phyloP scores from a whole-genome alignment of 164 flowering plant species.

The Saururus chinensis region DNA sequence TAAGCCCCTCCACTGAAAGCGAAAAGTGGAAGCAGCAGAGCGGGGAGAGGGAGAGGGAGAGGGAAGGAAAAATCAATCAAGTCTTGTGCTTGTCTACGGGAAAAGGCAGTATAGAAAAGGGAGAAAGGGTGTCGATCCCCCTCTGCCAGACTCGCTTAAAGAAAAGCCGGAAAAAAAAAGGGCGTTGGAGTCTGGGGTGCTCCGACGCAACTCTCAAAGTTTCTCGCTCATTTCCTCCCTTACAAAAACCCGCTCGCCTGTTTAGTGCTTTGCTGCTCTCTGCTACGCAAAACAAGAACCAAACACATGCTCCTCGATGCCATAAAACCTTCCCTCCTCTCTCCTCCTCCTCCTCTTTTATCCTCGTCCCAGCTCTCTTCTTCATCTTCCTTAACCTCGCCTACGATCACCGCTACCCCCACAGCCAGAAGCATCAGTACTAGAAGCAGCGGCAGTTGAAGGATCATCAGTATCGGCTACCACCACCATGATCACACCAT shows the following conservation, averaged over 20 bases:
- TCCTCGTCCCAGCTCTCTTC: conserved; percentile 1
- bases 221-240: neutral
- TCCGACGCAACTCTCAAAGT: conserved; percentile 1
- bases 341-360: neutral
- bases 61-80: too few relatives aligned
- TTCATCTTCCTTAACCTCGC: neutral
- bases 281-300: conserved; percentile 2
- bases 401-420: too few relatives aligned
- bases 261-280: neutral
- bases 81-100: too few relatives aligned
- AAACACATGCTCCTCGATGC: conserved; percentile 32
- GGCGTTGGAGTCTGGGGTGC: conserved; percentile 10
- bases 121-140: neutral
- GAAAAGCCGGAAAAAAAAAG: too few relatives aligned
- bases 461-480: neutral
- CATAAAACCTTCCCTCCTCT: conserved; percentile 7
- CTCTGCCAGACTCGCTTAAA: neutral
- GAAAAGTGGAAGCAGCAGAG: too few relatives aligned
- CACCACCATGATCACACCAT: conserved; percentile 47
- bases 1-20: too few relatives aligned
- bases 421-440: too few relatives aligned
- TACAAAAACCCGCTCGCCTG: neutral
- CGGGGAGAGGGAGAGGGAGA: too few relatives aligned
- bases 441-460: neutral
- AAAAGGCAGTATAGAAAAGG: conserved; percentile 3